These are phyloP conservation scores for Amylocystis lapponica DNA, from an alignment of 768 basidiomycete genomes.

Conservation along the genomic window DNA sequence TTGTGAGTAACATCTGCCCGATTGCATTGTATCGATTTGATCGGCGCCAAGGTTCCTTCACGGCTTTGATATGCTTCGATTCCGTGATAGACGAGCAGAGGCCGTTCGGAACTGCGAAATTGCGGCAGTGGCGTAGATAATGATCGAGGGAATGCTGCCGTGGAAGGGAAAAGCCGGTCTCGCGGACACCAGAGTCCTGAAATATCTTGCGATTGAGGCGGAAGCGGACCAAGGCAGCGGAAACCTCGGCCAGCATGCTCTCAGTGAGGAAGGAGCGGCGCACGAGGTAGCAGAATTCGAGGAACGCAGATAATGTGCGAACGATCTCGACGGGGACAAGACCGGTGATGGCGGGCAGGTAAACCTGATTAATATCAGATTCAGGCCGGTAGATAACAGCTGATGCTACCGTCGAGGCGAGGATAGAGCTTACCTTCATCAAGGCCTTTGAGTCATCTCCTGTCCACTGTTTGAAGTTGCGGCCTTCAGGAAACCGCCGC, in stretches of 20 bases:
- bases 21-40: slow-evolving; percentile 14
- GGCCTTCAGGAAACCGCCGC: slow-evolving; percentile 16
- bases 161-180: slow-evolving; percentile 11
- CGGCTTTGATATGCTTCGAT: slow-evolving; percentile 16
- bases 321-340: slow-evolving; percentile 13
- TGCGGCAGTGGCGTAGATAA: slow-evolving; percentile 1
- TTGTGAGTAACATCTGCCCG: slow-evolving; percentile 14
- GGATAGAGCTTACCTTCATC: slow-evolving; percentile 17
- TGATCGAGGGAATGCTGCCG: slow-evolving; percentile 13
- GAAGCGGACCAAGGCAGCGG: not conserved
- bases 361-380: slow-evolving; percentile 12
- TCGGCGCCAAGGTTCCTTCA: slow-evolving; percentile 18
- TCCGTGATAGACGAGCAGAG: slow-evolving; percentile 20
- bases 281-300: slow-evolving; percentile 21
- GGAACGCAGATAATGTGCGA: slow-evolving; percentile 8
- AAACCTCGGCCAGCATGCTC: not conserved
- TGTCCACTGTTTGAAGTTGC: slow-evolving; percentile 24
- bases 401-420: not conserved
- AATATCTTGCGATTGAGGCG: slow-evolving; percentile 2
- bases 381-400: not conserved
- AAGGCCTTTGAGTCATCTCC: slow-evolving; percentile 23
- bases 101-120: slow-evolving; percentile 16
- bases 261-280: not conserved
- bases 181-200: not conserved
- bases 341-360: slow-evolving; percentile 16